Evolutionary conservation across 768 basidiomycete species (phyloP), one percentile per base, ranked within the genome.

Genomic region (Mrakia hoshinonis): DNA sequence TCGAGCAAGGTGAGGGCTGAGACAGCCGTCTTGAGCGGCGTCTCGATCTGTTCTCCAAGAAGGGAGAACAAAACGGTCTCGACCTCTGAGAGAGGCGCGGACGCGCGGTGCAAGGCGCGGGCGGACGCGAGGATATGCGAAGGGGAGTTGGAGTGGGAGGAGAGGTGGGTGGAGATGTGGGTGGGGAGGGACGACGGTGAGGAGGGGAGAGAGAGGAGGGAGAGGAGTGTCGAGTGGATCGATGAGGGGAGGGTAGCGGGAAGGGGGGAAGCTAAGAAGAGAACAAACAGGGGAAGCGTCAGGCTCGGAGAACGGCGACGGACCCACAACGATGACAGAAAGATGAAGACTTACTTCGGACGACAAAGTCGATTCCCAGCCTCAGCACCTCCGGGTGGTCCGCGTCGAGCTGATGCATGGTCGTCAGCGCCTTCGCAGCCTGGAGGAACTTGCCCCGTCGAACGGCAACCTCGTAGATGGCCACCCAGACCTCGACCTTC

Each of bases 401-500:
- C 24, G 26, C 20, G 20, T 52, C 47, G 51, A 39, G 61, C 43
- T 52, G 13, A 11, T 47, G 24, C 4, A 54, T 36, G 1, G 11
- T 6, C 2, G 4, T 5, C 29, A 65, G 20, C 1, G 63, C 63
- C 63, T 49, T 65, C 20, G 63, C 43, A 26, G 63, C 63, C 43
- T 65, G 63, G 3, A 65, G 63, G 63, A 47, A 65, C 48, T 65
- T 65, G 43, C 93, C 86, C 76, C 89, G 84, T 72, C 91, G 85
- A 61, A 90, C 83, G 36, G 89, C 86, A 24, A 97, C 89, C 76
- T 96, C 92, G 76, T 89, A 95, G 6, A 83, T 82, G 0, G 84
- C 83, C 62, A 87, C 79, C 88, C 91, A 94, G 36, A 86, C 85
- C 43, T 90, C 86, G 12, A 91, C 79, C 60, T 86, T 82, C 18